phyloP scores from a whole-genome alignment of 768 basidiomycete genomes.

The Lactarius quietus region DNA sequence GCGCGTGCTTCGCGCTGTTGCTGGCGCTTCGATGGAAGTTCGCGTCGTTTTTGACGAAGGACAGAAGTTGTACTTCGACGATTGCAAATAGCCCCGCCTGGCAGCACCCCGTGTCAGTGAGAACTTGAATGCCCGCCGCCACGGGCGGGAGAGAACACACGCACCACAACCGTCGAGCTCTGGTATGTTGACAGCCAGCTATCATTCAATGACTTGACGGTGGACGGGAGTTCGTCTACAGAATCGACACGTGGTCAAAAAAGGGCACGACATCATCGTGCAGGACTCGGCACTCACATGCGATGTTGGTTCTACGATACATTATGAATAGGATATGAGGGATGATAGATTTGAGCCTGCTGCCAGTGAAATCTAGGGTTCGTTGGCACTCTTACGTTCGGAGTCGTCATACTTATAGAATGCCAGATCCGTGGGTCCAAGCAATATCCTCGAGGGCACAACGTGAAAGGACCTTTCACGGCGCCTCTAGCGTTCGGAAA shows the following conservation, averaged over 20 bases:
- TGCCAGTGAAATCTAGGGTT: background rate
- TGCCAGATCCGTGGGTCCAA: background rate
- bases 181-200: conserved; percentile 24
- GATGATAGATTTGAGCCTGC: background rate
- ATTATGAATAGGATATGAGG: background rate
- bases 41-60: conserved; percentile 12
- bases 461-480: conserved; percentile 2
- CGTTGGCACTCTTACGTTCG: background rate
- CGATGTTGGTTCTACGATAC: conserved; percentile 21
- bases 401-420: conserved; percentile 8
- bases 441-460: conserved; percentile 1
- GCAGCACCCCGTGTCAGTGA: background rate
- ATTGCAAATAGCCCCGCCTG: conserved; percentile 20
- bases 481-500: background rate
- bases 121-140: background rate
- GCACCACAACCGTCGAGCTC: conserved; percentile 18
- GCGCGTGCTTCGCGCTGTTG: conserved; percentile 8
- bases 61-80: conserved; percentile 22
- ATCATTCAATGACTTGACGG: conserved; percentile 23
- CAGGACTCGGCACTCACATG: conserved; percentile 10
- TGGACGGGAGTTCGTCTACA: conserved; percentile 24
- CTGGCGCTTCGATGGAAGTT: background rate
- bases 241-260: conserved; percentile 2
- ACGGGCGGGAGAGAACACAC: background rate
- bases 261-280: background rate